A percentile compares a stretch with the other conserved stretches of the same genome.
Evolutionary conservation across 2,329 filamentous ascomycete species (phyloP).

Genomic region (Alternaria viburni): DNA sequence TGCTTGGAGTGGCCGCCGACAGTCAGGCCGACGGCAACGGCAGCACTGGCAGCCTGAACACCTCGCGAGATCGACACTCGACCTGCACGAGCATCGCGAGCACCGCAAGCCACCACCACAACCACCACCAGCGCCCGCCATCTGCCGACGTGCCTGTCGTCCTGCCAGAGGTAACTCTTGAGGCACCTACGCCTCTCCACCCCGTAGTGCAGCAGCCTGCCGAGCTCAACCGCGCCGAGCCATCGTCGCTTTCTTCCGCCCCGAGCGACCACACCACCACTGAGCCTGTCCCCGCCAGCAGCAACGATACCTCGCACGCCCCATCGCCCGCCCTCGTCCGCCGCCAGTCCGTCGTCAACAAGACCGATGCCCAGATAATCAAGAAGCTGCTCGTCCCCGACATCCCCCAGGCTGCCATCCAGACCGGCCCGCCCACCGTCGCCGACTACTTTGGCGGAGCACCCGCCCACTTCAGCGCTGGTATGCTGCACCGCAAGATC

Average conservation of each 20-base stretch:
- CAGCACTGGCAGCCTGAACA: constrained; percentile 14
- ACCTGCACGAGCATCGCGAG: constrained; percentile 13
- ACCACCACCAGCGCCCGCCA: constrained; percentile 12
- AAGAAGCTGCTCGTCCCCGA: constrained; percentile 61
- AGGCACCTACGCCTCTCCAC: constrained; percentile 44
- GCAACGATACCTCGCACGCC: constrained; percentile 27
- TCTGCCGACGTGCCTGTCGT: constrained; percentile 19
- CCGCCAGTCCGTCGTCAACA: constrained; percentile 48
- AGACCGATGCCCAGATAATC: constrained; percentile 54
- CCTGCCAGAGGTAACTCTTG: constrained; percentile 37
- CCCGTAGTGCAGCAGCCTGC: constrained; percentile 22
- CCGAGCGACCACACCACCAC: constrained; percentile 11
- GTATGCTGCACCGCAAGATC: constrained; percentile 72
- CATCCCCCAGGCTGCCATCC: constrained; percentile 20
- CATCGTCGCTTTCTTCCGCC: constrained; percentile 19
- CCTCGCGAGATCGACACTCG: constrained; percentile 26
- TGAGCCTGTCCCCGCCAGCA: constrained; percentile 12
- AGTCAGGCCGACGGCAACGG: constrained; percentile 20
- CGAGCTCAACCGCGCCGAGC: constrained; percentile 13
- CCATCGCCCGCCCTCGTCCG: constrained; percentile 52
- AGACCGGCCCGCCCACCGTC: constrained; percentile 34
- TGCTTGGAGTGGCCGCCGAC: constrained; percentile 25
- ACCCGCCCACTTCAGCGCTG: constrained; percentile 37
- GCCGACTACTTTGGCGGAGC: constrained; percentile 51
- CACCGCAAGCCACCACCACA: constrained; percentile 15